phyloP scores from a whole-genome alignment of 2,329 filamentous ascomycete species.

The Venturia pyrina region DNA sequence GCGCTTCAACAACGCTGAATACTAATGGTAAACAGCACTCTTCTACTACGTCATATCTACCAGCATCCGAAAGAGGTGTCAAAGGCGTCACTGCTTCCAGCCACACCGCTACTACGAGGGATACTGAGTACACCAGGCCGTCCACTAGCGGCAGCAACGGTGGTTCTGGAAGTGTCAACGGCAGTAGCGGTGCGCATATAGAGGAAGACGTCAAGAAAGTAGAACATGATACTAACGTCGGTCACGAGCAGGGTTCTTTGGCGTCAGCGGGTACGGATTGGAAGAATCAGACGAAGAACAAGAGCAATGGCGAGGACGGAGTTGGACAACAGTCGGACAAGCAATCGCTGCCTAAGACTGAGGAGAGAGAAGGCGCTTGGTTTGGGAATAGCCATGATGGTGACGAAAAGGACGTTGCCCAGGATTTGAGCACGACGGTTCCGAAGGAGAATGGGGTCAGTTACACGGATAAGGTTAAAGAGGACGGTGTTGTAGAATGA shows the following conservation, averaged over 20 bases:
- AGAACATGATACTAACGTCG: slow-evolving; percentile 3
- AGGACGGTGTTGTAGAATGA: slow-evolving; percentile 2
- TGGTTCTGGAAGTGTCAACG: neutral
- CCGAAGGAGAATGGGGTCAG: slow-evolving; percentile 9
- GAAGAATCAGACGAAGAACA: slow-evolving; percentile 8
- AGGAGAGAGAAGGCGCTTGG: slow-evolving; percentile 1
- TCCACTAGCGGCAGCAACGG: neutral
- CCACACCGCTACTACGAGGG: neutral
- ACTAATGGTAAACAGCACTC: neutral
- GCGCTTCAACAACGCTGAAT: neutral
- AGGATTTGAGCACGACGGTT: slow-evolving; percentile 13
- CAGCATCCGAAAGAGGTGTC: neutral
- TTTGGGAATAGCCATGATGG: slow-evolving; percentile 2
- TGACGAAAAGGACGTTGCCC: slow-evolving; percentile 12
- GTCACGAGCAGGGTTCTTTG: slow-evolving; percentile 9
- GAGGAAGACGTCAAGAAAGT: neutral
- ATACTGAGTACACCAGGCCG: neutral
- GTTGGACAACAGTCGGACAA: slow-evolving; percentile 8
- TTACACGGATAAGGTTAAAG: slow-evolving; percentile 13
- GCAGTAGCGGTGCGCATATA: neutral
- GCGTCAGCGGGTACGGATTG: slow-evolving; percentile 10
- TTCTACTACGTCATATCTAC: neutral
- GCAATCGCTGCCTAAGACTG: slow-evolving; percentile 6
- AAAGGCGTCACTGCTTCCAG: neutral
- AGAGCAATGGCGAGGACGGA: slow-evolving; percentile 8